Percentiles rank a stretch among this genome's conserved stretches.
phyloP scores from a whole-genome alignment of 2,329 filamentous ascomycete genomes.

The Aspergillus pseudoglaucus region DNA sequence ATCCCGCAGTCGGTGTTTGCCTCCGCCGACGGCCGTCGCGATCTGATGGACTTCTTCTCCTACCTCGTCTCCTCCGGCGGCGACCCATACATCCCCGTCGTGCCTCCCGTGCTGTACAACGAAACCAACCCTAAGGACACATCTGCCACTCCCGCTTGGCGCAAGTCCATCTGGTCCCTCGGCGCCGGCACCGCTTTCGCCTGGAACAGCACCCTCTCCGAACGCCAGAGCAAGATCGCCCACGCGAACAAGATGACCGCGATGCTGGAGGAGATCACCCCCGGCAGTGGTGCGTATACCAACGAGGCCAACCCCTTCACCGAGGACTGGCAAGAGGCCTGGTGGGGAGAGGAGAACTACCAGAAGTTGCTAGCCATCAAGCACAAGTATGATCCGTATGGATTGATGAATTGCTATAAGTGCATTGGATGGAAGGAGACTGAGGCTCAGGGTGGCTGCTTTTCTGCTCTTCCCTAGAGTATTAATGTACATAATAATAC shows the following conservation, averaged over 20 bases:
- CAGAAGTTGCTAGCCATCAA: conserved; percentile 11
- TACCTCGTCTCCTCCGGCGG: conserved; percentile 6
- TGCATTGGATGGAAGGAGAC: conserved; percentile 12
- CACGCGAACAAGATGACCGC: conserved; percentile 7
- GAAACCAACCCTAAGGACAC: conserved; percentile 11
- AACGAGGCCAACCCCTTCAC: conserved; percentile 16
- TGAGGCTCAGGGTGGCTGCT: conserved; percentile 6
- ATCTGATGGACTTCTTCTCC: conserved; percentile 9
- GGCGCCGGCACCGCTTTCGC: conserved; percentile 8
- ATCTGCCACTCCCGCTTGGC: conserved; percentile 14
- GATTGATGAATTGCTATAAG: conserved; percentile 13
- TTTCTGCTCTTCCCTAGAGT: conserved; percentile 3
- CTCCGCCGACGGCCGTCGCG: conserved; percentile 7
- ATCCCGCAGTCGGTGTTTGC: conserved; percentile 12
- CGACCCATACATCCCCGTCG: conserved; percentile 12
- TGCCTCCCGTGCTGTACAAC: conserved; percentile 12
- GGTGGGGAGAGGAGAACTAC: conserved; percentile 16
- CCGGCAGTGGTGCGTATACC: conserved; percentile 12
- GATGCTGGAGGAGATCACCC: conserved; percentile 10
- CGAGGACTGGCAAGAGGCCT: conserved; percentile 12
- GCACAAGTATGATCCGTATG: conserved; percentile 14
- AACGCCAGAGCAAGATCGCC: conserved; percentile 6
- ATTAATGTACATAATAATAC: background rate
- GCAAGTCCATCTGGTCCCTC: conserved; percentile 11
- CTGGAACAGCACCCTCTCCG: conserved; percentile 13